These are phyloP conservation scores for Candida freyschussii DNA, from an alignment of 1,139 yeast species.

Conservation along the genomic window DNA sequence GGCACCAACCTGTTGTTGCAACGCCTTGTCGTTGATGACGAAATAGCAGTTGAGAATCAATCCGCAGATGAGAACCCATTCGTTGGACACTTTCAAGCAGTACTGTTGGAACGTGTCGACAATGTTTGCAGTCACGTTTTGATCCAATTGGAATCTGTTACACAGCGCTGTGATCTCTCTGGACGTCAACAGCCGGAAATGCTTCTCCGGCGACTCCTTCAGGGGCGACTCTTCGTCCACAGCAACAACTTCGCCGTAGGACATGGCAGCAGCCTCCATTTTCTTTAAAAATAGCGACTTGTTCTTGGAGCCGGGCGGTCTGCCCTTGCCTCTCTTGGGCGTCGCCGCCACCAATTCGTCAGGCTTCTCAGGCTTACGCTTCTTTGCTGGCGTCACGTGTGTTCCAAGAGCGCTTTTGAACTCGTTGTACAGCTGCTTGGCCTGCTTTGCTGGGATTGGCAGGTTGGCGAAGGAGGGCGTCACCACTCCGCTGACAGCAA, in stretches of 20 bases:
- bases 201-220: too few species aligned
- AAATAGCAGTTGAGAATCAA: constrained; percentile 54
- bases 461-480: constrained; percentile 44
- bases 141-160: constrained; percentile 58
- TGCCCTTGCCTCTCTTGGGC: constrained; percentile 12
- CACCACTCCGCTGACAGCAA: constrained; percentile 51
- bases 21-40: constrained; percentile 45
- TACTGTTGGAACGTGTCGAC: constrained; percentile 47
- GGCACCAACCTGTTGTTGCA: constrained; percentile 44
- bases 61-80: constrained; percentile 69
- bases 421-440: constrained; percentile 22
- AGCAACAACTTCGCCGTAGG: neutral
- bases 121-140: constrained; percentile 44
- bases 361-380: constrained; percentile 7
- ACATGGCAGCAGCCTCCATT: constrained; percentile 17
- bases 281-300: constrained; percentile 14
- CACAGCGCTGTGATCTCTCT: constrained; percentile 55
- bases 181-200: constrained; percentile 32
- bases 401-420: constrained; percentile 8
- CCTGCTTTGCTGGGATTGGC: constrained; percentile 52
- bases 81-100: constrained; percentile 50
- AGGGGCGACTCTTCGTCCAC: constrained; percentile 1
- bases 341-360: constrained; percentile 5
- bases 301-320: constrained; percentile 15
- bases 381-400: constrained; percentile 14